A percentile compares a stretch with the other conserved stretches of the same genome.
Evolutionary conservation across 1,139 yeast genomes (phyloP).

Genomic region (Lodderomyces pseudojiufengensis): DNA sequence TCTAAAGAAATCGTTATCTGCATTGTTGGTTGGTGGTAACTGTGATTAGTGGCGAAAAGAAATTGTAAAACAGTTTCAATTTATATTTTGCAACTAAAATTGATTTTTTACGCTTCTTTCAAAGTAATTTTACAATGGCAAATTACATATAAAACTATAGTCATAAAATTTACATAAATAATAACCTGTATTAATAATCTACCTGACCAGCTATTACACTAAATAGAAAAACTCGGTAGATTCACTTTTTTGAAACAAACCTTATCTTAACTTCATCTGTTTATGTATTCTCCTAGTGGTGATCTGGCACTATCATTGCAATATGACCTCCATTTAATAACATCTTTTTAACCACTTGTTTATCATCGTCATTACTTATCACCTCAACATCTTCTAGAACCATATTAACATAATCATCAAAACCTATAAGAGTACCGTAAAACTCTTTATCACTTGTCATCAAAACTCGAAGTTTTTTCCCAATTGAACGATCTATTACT

Average conservation of each 20-base stretch:
- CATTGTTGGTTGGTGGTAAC: slow-evolving; percentile 23
- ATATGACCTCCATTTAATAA: slow-evolving; percentile 85
- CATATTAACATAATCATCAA: slow-evolving; percentile 93
- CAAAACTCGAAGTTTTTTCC: slow-evolving; percentile 73
- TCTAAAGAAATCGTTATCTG: slow-evolving; percentile 37
- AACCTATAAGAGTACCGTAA: slow-evolving; percentile 81
- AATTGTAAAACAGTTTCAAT: slow-evolving; percentile 3
- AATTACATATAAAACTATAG: too few species aligned
- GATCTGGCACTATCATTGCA: slow-evolving; percentile 57
- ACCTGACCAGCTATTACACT: too few species aligned
- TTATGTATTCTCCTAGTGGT: neutral
- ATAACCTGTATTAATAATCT: too few species aligned
- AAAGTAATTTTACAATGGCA: too few species aligned
- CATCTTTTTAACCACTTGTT: slow-evolving; percentile 59
- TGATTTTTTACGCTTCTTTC: neutral
- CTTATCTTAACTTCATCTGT: neutral
- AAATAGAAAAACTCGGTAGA: too few species aligned
- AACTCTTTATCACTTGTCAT: slow-evolving; percentile 75
- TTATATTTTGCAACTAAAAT: slow-evolving; percentile 4
- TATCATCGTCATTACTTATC: neutral
- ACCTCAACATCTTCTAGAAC: slow-evolving; percentile 73
- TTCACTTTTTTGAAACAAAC: neutral
- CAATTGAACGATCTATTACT: slow-evolving; percentile 83
- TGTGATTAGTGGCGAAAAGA: too few species aligned
- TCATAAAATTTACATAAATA: too few species aligned